Base-by-base conservation (phyloP, 768 basidiomycete species). In the Calocybe cyanea region DNA sequence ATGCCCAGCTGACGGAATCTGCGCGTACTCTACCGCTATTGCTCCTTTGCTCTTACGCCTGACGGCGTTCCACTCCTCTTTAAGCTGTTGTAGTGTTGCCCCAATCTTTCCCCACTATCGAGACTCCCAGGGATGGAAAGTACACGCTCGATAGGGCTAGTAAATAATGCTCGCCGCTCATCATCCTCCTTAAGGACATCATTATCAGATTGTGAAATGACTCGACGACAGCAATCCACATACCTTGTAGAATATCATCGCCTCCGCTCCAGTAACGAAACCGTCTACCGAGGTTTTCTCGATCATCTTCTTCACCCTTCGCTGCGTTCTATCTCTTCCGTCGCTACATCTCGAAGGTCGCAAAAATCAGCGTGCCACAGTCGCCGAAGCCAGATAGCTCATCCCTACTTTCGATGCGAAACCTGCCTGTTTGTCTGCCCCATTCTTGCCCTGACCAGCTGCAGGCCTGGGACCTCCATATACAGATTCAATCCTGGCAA, bases 341-440 rank as follows among this genome's bases (percentile, higher is more conserved):
- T 48, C 33, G n/a, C n/a, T n/a, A 35, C 63, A 67, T 42, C 53
- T 56, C 11, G 65, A 75, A 1, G 67, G 68, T 3, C 57, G 18
- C 14, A 72, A 67, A 60, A 80, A 80, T 76, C 77, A 80, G 24
- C 76, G 63, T 2, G 69, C 66, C 0, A 72, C 61, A 0, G 76
- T 78, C 6, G 65, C 61, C 10, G 58, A 50, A 0, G 70, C 73
- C 11, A 80, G 64, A 18, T 60, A 62, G 3, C 51, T 34, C 67
- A 78, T 73, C 2, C 75, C 74, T 4, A 67, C 56, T 18, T 61
- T 53, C 28, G 59, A 51, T 1, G 68, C 69, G 37, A 66, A 65
- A 19, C 52, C n/a, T n/a, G n/a, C n/a, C n/a, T n/a, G n/a, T n/a
- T n/a, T n/a, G n/a, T n/a, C n/a, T n/a, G n/a, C n/a, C 49, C 2